Evolutionary conservation across 1,284 basidiomycete genomes (phyloP).

Genomic region (Tetrapyrgos nigripes): DNA sequence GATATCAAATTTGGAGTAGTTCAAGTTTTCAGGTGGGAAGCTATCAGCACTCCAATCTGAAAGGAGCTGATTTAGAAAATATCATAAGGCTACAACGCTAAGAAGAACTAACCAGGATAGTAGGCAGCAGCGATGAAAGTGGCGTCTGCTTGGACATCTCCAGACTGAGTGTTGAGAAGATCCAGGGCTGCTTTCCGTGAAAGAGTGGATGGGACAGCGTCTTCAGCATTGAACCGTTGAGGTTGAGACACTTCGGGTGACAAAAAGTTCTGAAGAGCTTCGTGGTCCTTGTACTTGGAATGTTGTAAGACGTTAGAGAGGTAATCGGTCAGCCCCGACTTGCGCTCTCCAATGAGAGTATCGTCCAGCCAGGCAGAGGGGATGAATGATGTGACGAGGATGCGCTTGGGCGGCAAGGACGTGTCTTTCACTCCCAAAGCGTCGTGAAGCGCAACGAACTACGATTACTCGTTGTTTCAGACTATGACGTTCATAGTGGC

Average conservation of each 20-base stretch:
- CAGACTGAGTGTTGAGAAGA: slow-evolving; percentile 17
- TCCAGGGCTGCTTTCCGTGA: slow-evolving; percentile 47
- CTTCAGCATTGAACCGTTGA: slow-evolving; percentile 43
- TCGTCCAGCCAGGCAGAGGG: slow-evolving; percentile 63
- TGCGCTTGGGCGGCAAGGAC: slow-evolving; percentile 55
- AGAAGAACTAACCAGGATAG: slow-evolving; percentile 43
- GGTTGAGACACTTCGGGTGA: slow-evolving; percentile 27
- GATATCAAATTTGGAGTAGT: slow-evolving; percentile 77
- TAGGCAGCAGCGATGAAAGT: slow-evolving; percentile 54
- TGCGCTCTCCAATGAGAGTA: slow-evolving; percentile 56
- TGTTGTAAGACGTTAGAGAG: slow-evolving; percentile 44
- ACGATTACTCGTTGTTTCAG: neutral
- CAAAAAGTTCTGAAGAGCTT: slow-evolving; percentile 47
- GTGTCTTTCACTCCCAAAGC: slow-evolving; percentile 30
- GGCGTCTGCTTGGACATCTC: slow-evolving; percentile 11
- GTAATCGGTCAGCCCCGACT: slow-evolving; percentile 50
- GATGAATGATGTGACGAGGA: slow-evolving; percentile 51
- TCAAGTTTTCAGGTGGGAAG: slow-evolving; percentile 68
- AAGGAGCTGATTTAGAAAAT: slow-evolving; percentile 1
- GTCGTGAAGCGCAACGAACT: slow-evolving; percentile 55
- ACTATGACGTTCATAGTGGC: neutral
- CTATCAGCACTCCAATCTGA: slow-evolving; percentile 68
- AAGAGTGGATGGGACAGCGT: slow-evolving; percentile 52
- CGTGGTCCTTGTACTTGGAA: slow-evolving; percentile 38
- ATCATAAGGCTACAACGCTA: neutral